Percentiles rank a stretch among this genome's conserved stretches.
phyloP scores from a whole-genome alignment of 1,139 yeast species.

The Sugiyamaella xylanicola region DNA sequence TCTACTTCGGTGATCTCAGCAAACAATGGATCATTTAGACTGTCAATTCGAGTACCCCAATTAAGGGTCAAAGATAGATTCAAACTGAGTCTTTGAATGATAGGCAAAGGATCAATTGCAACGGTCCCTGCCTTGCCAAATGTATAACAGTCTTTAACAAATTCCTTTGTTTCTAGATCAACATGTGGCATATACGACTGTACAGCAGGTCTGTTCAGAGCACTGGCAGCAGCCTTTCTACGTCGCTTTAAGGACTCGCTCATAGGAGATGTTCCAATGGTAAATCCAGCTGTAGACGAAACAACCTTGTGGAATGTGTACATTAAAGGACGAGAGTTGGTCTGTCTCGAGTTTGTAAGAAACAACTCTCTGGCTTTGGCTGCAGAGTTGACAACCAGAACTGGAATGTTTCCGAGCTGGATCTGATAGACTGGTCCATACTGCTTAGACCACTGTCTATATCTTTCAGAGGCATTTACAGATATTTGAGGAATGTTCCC shows the following conservation, averaged over 20 bases:
- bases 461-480: conserved; percentile 36
- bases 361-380: conserved; percentile 57
- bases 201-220: conserved; percentile 47
- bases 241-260: conserved; percentile 55
- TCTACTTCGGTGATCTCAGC: conserved; percentile 65
- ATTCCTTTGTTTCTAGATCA: conserved; percentile 46
- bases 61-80: conserved; percentile 59
- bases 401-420: conserved; percentile 56
- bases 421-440: conserved; percentile 61
- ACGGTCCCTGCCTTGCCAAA: conserved; percentile 26
- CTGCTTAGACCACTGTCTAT: conserved; percentile 49
- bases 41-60: conserved; percentile 60
- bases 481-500: conserved; percentile 27
- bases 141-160: conserved; percentile 25
- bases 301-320: conserved; percentile 70
- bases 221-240: conserved; percentile 57
- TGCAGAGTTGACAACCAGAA: conserved; percentile 66
- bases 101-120: conserved; percentile 48
- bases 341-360: conserved; percentile 53
- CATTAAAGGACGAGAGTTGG: conserved; percentile 65
- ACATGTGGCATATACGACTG: conserved; percentile 45
- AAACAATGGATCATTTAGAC: conserved; percentile 47
- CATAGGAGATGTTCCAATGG: conserved; percentile 75
- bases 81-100: conserved; percentile 55
- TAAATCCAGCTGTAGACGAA: conserved; percentile 56